Conservation (phyloP, 1,284 basidiomycete species). For the Irpex lacteus region DNA sequence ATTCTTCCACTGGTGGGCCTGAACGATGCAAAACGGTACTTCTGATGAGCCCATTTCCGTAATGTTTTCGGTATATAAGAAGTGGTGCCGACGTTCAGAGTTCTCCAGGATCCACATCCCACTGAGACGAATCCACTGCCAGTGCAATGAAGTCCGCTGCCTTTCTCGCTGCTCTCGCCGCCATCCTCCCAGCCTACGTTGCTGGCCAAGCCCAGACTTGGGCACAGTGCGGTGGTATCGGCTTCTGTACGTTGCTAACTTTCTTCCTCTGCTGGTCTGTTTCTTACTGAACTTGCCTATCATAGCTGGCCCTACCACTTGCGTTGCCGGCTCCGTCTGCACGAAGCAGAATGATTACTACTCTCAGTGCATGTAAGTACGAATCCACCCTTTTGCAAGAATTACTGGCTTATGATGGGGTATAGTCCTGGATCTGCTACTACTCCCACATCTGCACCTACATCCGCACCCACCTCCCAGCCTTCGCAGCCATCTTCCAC, state of each 20-base stretch:
- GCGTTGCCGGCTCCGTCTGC: conserved; percentile 36
- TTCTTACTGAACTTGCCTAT: neutral
- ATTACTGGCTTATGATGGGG: no score
- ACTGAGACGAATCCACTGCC: conserved; percentile 17
- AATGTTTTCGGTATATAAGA: neutral
- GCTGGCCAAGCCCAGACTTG: conserved; percentile 35
- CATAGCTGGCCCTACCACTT: conserved; percentile 48
- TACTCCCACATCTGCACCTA: conserved; percentile 14
- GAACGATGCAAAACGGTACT: neutral
- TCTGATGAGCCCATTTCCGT: conserved; percentile 2
- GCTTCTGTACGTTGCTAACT: conserved; percentile 39
- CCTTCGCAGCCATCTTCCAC: conserved; percentile 17
- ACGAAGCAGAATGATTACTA: conserved; percentile 47
- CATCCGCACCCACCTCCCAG: conserved; percentile 13
- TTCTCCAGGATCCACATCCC: conserved; percentile 17
- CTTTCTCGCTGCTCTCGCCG: conserved; percentile 44
- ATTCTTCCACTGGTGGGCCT: conserved; percentile 6
- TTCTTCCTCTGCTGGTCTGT: neutral
- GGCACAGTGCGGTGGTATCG: conserved; percentile 51
- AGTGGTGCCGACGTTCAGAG: neutral
- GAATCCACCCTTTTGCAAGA: neutral
- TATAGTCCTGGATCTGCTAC: conserved; percentile 1
- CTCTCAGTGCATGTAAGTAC: conserved; percentile 53
- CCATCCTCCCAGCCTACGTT: conserved; percentile 37
- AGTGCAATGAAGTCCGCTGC: conserved; percentile 45